These are phyloP conservation scores for Aspergillus novofumigatus DNA, from an alignment of 2,329 filamentous ascomycete species.

Conservation along the genomic window DNA sequence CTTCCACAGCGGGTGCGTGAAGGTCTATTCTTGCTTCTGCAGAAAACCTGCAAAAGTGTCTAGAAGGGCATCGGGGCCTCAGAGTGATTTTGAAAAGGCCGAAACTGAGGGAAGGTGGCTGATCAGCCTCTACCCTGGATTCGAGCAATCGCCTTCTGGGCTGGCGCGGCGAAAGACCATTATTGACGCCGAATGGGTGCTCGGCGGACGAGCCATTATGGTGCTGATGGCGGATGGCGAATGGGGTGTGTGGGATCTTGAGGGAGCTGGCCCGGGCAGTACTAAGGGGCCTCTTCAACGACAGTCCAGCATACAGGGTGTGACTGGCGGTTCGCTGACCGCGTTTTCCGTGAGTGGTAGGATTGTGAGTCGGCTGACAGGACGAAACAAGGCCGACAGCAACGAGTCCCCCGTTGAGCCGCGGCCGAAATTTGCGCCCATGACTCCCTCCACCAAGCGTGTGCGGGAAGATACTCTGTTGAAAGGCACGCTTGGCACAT, in stretches of 20 bases:
- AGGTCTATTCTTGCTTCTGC: constrained; percentile 54
- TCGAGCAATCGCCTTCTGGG: constrained; percentile 29
- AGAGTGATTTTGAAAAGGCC: constrained; percentile 28
- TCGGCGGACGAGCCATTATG: constrained; percentile 42
- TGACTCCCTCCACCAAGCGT: constrained; percentile 47
- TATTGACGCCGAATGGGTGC: constrained; percentile 44
- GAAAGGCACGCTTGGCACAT: constrained; percentile 31
- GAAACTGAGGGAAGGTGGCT: constrained; percentile 41
- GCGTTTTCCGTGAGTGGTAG: constrained; percentile 41
- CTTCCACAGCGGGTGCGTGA: constrained; percentile 52
- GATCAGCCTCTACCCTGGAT: constrained; percentile 41
- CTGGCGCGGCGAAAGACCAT: constrained; percentile 38
- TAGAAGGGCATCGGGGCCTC: constrained; percentile 26
- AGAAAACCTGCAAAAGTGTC: constrained; percentile 22
- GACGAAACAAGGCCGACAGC: constrained; percentile 18
- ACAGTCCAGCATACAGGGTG: constrained; percentile 36
- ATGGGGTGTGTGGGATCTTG: constrained; percentile 49
- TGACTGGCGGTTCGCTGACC: constrained; percentile 38
- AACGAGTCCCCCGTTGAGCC: constrained; percentile 25
- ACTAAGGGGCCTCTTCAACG: constrained; percentile 37
- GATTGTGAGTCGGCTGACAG: constrained; percentile 26
- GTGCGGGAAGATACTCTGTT: constrained; percentile 43
- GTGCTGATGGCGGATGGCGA: constrained; percentile 44
- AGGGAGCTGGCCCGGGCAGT: constrained; percentile 40
- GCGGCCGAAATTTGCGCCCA: constrained; percentile 39